Base-by-base conservation (phyloP, 148 eudicot species). In the Persicaria tinctoria region DNA sequence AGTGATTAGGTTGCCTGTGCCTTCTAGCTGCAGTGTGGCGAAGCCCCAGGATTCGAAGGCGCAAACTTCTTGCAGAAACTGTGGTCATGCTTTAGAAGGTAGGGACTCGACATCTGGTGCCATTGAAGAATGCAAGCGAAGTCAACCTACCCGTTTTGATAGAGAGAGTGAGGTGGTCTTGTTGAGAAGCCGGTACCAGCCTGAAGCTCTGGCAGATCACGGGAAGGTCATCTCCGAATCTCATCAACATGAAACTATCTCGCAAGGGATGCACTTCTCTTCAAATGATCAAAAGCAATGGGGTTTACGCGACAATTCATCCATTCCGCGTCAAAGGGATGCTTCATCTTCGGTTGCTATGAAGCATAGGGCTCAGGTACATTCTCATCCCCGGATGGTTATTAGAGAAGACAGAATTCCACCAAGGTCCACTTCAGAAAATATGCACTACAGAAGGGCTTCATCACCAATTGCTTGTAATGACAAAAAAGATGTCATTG, bases 21-120 rank as follows among this genome's bases (percentile, higher is more conserved):
- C 54, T 70, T 80, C 73, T 51, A 63, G 74, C 56, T 66, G 79
- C n/a, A 44, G 70, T 64, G 72, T 13, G 32, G 69, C 62, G 79
- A 56, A 46, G 32, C 6, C 75, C 14, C 80, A 51, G 51, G 49
- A 62, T 60, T 62, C 59, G 66, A 76, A 59, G 74, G 83, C 79
- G 8, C 86, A 84, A 44, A 38, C 70, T 63, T 82, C 89, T 74
- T 92, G 99, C 79, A 78, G 78, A 80, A 82, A 84, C 74, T 90
- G 97, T 85, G 93, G 95, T 46, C 81, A 82, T 77, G 27, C 84
- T 38, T 27, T 89, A 72, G 90, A 83, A 75, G 76, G 53, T 27
- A 56, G 20, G 72, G 83, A 78, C 56, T 51, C 78, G 70, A 66
- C 68, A 73, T 46, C 70, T 17, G 68, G 13, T 56, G 32, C 46